Conservation (phyloP, 495 filamentous ascomycete species). For the Aspergillus baeticus region DNA sequence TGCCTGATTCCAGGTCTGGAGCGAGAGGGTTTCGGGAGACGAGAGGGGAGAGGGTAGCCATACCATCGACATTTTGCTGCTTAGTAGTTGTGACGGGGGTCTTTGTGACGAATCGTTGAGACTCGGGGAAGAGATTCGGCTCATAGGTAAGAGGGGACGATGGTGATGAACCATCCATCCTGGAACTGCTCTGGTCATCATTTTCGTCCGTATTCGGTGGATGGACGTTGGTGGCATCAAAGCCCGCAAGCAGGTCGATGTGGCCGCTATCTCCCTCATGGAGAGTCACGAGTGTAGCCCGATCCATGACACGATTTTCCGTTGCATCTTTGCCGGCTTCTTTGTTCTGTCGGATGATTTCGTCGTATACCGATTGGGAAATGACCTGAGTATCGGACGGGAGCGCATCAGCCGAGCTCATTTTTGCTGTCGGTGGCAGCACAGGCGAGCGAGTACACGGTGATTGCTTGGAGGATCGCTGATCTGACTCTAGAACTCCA, state of each 20-base stretch:
- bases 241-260: slow-evolving; percentile 46
- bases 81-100: slow-evolving; percentile 44
- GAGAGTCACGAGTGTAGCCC: slow-evolving; percentile 38
- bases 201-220: slow-evolving; percentile 33
- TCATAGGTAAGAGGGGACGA: slow-evolving; percentile 40
- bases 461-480: slow-evolving; percentile 3
- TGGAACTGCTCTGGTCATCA: slow-evolving; percentile 37
- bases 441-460: neutral
- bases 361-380: slow-evolving; percentile 53
- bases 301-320: slow-evolving; percentile 26
- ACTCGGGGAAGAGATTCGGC: slow-evolving; percentile 48
- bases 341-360: slow-evolving; percentile 38
- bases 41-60: slow-evolving; percentile 35
- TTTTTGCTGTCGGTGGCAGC: slow-evolving; percentile 24
- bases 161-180: slow-evolving; percentile 39
- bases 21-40: slow-evolving; percentile 48
- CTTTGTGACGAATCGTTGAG: slow-evolving; percentile 45
- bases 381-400: slow-evolving; percentile 53
- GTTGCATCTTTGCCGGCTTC: slow-evolving; percentile 26
- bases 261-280: slow-evolving; percentile 49
- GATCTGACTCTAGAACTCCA: slow-evolving; percentile 9
- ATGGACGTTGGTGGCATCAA: slow-evolving; percentile 29
- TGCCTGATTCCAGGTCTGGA: slow-evolving; percentile 37
- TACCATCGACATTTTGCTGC: slow-evolving; percentile 28
- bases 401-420: slow-evolving; percentile 33